phyloP scores from a whole-genome alignment of 805 yeast genomes.

The Candida nonsorbophila region DNA sequence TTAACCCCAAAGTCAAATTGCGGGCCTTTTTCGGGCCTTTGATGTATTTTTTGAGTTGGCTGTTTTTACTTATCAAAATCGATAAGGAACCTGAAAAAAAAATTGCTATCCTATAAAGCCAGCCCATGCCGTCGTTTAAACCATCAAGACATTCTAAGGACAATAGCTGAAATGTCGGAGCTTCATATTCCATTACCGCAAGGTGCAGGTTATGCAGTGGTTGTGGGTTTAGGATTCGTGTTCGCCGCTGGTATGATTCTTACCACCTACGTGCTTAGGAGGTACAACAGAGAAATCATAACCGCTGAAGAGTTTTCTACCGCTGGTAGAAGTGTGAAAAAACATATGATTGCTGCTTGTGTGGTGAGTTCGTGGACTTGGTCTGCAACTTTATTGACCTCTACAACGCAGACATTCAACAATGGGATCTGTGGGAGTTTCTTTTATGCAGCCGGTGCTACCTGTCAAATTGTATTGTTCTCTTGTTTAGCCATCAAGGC shows the following conservation, averaged over 20 bases:
- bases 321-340: constrained; percentile 84
- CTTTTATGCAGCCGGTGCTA: constrained; percentile 88
- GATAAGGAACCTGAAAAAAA: not conserved
- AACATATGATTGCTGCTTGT: constrained; percentile 82
- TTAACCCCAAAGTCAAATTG: too few species aligned
- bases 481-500: constrained; percentile 85
- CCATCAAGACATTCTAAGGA: not conserved
- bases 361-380: constrained; percentile 92
- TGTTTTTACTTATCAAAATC: not conserved
- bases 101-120: constrained; percentile 1
- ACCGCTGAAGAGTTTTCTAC: constrained; percentile 94
- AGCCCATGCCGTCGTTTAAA: constrained; percentile 1
- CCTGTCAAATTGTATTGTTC: constrained; percentile 81
- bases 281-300: constrained; percentile 81
- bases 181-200: constrained; percentile 51
- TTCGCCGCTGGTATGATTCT: constrained; percentile 77
- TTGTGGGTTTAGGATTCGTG: constrained; percentile 80
- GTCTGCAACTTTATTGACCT: constrained; percentile 37
- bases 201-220: constrained; percentile 84
- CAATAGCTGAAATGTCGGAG: too few species aligned
- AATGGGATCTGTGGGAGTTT: constrained; percentile 77
- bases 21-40: too few species aligned
- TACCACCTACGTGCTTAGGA: constrained; percentile 61
- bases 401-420: constrained; percentile 68
- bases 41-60: too few species aligned